Evolutionary conservation across 352 stramenopile genomes (phyloP), one percentile per base, ranked within the genome.

Genomic region (Phytophthora capsici): DNA sequence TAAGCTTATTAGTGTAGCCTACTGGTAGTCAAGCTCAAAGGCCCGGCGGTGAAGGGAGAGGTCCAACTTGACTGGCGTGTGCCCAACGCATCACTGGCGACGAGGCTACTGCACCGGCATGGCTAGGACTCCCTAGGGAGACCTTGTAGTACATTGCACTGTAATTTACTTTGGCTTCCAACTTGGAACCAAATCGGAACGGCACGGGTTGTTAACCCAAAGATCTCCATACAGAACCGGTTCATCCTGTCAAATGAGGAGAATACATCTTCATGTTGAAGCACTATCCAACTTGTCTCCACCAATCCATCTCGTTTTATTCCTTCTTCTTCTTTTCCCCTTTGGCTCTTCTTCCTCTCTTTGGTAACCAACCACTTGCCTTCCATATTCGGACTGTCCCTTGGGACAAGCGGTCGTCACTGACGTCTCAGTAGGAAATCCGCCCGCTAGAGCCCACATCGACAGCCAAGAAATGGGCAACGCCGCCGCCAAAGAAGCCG

Each of bases 401-500:
- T 34, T 34, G 28, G 28, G 28, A 34, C 28, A 34, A 14, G 17
- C n/a, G 36, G 20, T 58, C 64, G 8, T 34, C 28, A 34, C 28
- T 34, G 28, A 34, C 28, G 28, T 34, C 28, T 47, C 60, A 74
- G 53, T 60, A 45, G 22, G 26, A 59, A 70, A 63, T 70, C 54
- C 17, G 36, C 54, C 43, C 16, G 14, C 52, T 14, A 55, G 28
- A 41, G 48, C 60, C 8, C 32, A 66, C 7, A 46, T 34, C 54
- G 5, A n/a, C 14, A 17, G 6, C 4, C 19, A 48, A 34, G 19
- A 37, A 36, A 77, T 78, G 70, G 70, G 70, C 14, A 75, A 75
- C 56, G 55, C 66, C 41, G 57, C 53, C 53, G 48, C 70, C 43
- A 78, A 78, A 73, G 56, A 64, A 51, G 13, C 61, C 32, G 14